Conservation (phyloP, 139 green algal species). For the Asterochloris sp. region DNA sequence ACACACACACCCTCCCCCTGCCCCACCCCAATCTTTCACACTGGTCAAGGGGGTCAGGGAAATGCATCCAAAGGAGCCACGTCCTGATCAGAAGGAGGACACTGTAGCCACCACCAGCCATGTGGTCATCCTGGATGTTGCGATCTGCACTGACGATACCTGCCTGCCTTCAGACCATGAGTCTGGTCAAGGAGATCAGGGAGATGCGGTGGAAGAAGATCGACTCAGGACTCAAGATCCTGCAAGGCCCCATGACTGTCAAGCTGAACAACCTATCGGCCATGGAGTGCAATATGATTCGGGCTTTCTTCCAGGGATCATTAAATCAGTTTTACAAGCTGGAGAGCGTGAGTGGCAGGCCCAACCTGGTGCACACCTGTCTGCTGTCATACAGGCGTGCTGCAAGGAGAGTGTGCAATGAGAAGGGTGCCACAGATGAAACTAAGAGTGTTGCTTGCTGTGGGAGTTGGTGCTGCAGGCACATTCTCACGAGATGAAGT, state of each 20-base stretch:
- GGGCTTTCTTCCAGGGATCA: slow-evolving; percentile 59
- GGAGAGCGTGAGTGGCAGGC: slow-evolving; percentile 30
- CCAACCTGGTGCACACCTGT: too few species aligned
- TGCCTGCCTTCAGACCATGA: slow-evolving; percentile 42
- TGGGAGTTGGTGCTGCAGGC: too few species aligned
- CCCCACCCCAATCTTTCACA: too few species aligned
- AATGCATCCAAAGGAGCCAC: not conserved
- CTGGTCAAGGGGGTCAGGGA: too few species aligned
- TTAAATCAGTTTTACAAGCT: slow-evolving; percentile 59
- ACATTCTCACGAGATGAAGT: too few species aligned
- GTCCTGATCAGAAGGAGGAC: not conserved
- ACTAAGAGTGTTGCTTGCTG: too few species aligned
- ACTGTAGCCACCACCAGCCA: not conserved
- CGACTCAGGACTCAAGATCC: slow-evolving; percentile 60
- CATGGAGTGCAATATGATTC: slow-evolving; percentile 82
- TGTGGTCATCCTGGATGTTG: not conserved
- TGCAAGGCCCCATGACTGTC: slow-evolving; percentile 68
- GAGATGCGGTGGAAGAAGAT: slow-evolving; percentile 81
- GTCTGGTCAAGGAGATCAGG: slow-evolving; percentile 66
- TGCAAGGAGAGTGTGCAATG: too few species aligned
- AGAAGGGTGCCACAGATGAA: too few species aligned
- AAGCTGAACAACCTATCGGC: slow-evolving; percentile 83
- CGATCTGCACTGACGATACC: not conserved
- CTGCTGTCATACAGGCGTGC: too few species aligned
- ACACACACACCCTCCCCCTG: too few species aligned